Conservation (phyloP, 352 stramenopile genomes). For the Phytophthora aleatoria region DNA sequence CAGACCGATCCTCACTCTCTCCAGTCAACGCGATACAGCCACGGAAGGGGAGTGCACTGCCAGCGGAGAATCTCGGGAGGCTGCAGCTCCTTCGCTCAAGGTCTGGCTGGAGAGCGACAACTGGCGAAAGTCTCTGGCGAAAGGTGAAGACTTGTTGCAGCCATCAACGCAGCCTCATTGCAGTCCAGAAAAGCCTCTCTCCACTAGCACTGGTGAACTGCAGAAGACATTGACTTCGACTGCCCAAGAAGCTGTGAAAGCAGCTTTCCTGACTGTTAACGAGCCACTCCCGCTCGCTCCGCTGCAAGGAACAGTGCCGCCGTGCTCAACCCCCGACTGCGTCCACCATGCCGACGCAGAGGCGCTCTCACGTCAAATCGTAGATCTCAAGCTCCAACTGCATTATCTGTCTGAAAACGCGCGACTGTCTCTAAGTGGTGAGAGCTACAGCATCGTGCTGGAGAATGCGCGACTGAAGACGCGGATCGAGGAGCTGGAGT, state of each 20-base stretch:
- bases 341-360: constrained; percentile 66
- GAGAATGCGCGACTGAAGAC: constrained; percentile 77
- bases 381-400: constrained; percentile 79
- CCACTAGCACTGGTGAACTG: neutral
- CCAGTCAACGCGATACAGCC: neutral
- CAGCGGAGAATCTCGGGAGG: constrained; percentile 11
- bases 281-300: neutral
- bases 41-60: constrained; percentile 4
- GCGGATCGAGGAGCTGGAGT: constrained; percentile 73
- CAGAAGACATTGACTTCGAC: neutral
- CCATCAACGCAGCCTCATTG: constrained; percentile 3
- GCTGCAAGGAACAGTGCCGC: constrained; percentile 8
- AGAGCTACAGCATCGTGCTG: constrained; percentile 65
- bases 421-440: constrained; percentile 58
- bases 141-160: constrained; percentile 1
- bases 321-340: constrained; percentile 40
- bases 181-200: neutral
- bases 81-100: constrained; percentile 46
- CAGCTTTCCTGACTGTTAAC: neutral
- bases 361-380: constrained; percentile 64
- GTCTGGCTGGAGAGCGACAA: constrained; percentile 63
- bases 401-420: constrained; percentile 74
- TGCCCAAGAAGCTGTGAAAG: constrained; percentile 13
- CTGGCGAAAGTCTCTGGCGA: constrained; percentile 43
- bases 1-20: constrained; percentile 43